Percentiles rank a stretch among this genome's conserved stretches.
Evolutionary conservation across 495 filamentous ascomycete species (phyloP).

Genomic region (Penicillium turbatum): DNA sequence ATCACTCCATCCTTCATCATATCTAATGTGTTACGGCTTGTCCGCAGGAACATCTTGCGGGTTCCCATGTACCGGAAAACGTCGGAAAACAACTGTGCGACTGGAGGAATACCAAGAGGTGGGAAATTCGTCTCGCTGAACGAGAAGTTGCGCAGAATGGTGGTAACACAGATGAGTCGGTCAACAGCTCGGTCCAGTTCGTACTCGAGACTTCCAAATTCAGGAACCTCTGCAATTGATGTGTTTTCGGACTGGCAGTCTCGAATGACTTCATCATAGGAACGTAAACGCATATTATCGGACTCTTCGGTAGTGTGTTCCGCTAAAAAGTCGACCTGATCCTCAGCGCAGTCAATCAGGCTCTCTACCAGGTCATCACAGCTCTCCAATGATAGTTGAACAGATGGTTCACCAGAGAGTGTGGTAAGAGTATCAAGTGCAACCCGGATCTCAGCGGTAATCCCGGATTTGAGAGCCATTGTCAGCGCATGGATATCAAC

Average conservation of each 20-base stretch:
- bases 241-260: conserved; percentile 68
- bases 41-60: conserved; percentile 78
- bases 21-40: conserved; percentile 76
- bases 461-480: conserved; percentile 86
- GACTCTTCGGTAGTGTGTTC: conserved; percentile 79
- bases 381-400: conserved; percentile 61
- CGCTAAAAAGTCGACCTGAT: conserved; percentile 73
- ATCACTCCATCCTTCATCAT: conserved; percentile 95
- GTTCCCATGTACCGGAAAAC: conserved; percentile 86
- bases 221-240: conserved; percentile 60
- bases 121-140: conserved; percentile 73
- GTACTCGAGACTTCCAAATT: conserved; percentile 74
- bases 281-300: conserved; percentile 70
- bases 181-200: conserved; percentile 84
- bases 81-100: conserved; percentile 74
- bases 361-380: conserved; percentile 88
- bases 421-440: conserved; percentile 80
- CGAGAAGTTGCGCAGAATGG: conserved; percentile 88
- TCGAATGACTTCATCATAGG: conserved; percentile 85
- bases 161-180: conserved; percentile 83
- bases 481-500: conserved; percentile 91
- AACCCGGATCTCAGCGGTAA: conserved; percentile 79
- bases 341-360: conserved; percentile 84
- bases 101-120: conserved; percentile 63
- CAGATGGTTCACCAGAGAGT: conserved; percentile 58